phyloP scores from a whole-genome alignment of 2,329 filamentous ascomycete genomes.

The Colletotrichum incanum region DNA sequence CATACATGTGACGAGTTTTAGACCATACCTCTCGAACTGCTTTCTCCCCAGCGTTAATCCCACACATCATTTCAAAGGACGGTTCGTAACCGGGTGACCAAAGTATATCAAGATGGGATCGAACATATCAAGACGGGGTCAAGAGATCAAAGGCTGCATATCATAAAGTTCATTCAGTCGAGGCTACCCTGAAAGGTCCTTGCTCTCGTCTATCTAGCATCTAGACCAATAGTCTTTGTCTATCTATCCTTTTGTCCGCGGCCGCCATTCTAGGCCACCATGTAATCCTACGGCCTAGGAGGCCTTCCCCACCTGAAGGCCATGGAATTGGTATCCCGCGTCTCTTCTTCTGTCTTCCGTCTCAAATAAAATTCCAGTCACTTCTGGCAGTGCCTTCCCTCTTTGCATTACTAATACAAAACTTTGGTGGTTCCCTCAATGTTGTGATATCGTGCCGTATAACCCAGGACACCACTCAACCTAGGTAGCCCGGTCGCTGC shows the following conservation, averaged over 20 bases:
- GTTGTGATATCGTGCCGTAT: neutral
- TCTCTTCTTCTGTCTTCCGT: neutral
- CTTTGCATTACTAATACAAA: constrained; percentile 2
- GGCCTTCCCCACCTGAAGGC: neutral
- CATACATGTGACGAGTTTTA: neutral
- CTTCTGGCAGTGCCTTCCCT: neutral
- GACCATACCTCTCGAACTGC: neutral
- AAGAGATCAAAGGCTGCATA: neutral
- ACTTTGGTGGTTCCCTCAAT: neutral
- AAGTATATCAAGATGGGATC: neutral
- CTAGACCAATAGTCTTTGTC: constrained; percentile 4
- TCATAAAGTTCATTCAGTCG: constrained; percentile 10
- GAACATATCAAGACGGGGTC: neutral
- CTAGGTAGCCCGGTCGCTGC: neutral
- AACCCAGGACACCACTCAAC: constrained; percentile 3
- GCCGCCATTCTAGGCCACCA: neutral
- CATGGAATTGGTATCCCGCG: neutral
- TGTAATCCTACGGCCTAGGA: neutral
- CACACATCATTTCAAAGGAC: no score
- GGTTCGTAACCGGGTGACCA: neutral
- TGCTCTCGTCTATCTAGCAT: neutral
- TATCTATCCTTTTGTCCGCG: neutral
- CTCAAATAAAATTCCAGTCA: neutral
- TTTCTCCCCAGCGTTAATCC: neutral
- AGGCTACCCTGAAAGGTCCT: neutral